phyloP scores from a whole-genome alignment of 106 monocot genomes.

The Dioscorea zingiberensis region DNA sequence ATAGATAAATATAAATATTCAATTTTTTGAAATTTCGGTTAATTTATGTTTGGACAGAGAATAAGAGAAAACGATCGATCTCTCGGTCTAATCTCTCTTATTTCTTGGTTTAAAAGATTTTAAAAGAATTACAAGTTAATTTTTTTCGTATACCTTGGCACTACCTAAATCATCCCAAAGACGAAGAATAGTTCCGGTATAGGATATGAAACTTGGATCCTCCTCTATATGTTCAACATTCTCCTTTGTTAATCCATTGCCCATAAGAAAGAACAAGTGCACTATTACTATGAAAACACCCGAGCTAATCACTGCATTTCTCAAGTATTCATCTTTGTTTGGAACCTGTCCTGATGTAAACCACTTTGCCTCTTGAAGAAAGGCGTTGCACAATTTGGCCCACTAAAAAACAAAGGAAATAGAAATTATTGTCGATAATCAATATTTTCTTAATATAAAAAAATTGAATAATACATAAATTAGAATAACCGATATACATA shows the following conservation, averaged over 20 bases:
- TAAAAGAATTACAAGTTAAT: no score
- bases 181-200: slow-evolving; percentile 36
- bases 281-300: slow-evolving; percentile 20
- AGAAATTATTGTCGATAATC: not conserved
- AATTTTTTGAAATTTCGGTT: no score
- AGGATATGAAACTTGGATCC: slow-evolving; percentile 10
- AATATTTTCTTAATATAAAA: not conserved
- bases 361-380: slow-evolving; percentile 47
- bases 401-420: slow-evolving; percentile 12
- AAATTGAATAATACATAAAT: not conserved
- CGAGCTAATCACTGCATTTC: slow-evolving; percentile 28
- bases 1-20: not conserved
- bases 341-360: slow-evolving; percentile 24
- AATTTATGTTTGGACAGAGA: no score
- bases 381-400: slow-evolving; percentile 31
- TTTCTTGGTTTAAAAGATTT: no score
- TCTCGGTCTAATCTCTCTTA: no score
- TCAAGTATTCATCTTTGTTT: slow-evolving; percentile 23
- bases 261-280: slow-evolving; percentile 25
- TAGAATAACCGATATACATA: slow-evolving; percentile 4
- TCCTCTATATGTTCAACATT: slow-evolving; percentile 7
- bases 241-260: slow-evolving; percentile 16
- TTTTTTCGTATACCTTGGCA: slow-evolving; percentile 30
- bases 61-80: no score
- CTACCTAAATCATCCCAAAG: slow-evolving; percentile 60